Conservation (phyloP, 257 asterid genomes). For the Nyctanthes arbortristis region DNA sequence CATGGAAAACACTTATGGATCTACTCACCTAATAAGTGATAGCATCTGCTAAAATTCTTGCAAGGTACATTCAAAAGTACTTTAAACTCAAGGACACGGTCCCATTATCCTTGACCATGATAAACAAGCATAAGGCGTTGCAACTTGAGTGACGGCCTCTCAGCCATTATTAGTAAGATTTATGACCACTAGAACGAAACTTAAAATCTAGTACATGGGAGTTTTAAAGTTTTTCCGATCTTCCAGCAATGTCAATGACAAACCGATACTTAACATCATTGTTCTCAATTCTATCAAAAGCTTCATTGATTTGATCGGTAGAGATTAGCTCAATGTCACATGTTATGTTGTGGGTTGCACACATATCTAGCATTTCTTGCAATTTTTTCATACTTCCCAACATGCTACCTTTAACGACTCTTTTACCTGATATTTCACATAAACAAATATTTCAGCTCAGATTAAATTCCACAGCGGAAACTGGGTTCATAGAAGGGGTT, state of each 20-base stretch:
- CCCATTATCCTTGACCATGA: too few relatives aligned
- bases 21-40: too few relatives aligned
- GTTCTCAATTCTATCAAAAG: conserved; percentile 59
- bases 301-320: conserved; percentile 52
- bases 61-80: too few relatives aligned
- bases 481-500: background rate
- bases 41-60: too few relatives aligned
- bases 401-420: conserved; percentile 84
- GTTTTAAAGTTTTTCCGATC: conserved; percentile 27
- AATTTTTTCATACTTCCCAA: conserved; percentile 79
- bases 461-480: too few relatives aligned
- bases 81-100: too few relatives aligned
- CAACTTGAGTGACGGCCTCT: too few relatives aligned
- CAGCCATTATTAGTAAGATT: too few relatives aligned
- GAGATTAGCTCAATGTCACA: conserved; percentile 67
- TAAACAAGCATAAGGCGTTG: too few relatives aligned
- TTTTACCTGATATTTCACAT: conserved; percentile 48
- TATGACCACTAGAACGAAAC: too few relatives aligned
- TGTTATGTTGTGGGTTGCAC: conserved; percentile 67
- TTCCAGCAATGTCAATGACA: conserved; percentile 63
- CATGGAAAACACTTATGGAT: too few relatives aligned
- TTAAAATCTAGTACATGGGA: background rate
- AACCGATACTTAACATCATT: conserved; percentile 89
- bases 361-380: conserved; percentile 83
- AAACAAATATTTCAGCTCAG: background rate